Base-by-base conservation (phyloP, 306 rosid species). In the Prosopis cineraria region DNA sequence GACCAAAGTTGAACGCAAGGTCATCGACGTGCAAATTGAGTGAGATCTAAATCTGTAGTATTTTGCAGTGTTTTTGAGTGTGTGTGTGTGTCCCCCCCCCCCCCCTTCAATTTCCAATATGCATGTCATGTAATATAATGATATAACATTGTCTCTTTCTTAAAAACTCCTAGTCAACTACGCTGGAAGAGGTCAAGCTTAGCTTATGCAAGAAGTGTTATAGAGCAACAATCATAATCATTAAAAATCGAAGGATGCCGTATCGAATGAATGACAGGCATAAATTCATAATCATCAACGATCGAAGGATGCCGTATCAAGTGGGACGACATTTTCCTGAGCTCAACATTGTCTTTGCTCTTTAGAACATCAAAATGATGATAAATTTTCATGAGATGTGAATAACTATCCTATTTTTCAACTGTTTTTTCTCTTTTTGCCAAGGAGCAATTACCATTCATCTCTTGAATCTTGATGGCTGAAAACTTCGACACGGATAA, bases 1-100 rank as follows among this genome's bases (percentile, higher is more conserved):
- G 86, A 79, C 84, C 59, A 85, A 87, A 78, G 87, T 86, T 58
- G 94, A 86, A 76, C 96, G 89, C 82, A 93, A 90, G 81, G 94
- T 90, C 69, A 0, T 87, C 29, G 96, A 89, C 68, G 96, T 93
- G 12, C 69, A 88, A 25, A 74, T 93, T 31, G 83, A 91, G 89
- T 91, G 90, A 85, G 6, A 29, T 10, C 47, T 29, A 4, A 30
- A 3, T 20, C 25, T 60, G 29, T 29, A 6, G 33, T 4, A 58
- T 56, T 37, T 45, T n/a, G 29, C 34, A 9, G 27, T 53, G 52
- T 56, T 52, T 52, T 52, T 22, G 31, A 20, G 30, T 3, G 31
- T 53, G 13, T n/a, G n/a, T n/a, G n/a, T n/a, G n/a, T n/a, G n/a
- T n/a, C n/a, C n/a, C n/a, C n/a, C n/a, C n/a, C n/a, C n/a, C n/a